Conservation (phyloP, 495 filamentous ascomycete genomes). For the Hyaloscypha variabilis region DNA sequence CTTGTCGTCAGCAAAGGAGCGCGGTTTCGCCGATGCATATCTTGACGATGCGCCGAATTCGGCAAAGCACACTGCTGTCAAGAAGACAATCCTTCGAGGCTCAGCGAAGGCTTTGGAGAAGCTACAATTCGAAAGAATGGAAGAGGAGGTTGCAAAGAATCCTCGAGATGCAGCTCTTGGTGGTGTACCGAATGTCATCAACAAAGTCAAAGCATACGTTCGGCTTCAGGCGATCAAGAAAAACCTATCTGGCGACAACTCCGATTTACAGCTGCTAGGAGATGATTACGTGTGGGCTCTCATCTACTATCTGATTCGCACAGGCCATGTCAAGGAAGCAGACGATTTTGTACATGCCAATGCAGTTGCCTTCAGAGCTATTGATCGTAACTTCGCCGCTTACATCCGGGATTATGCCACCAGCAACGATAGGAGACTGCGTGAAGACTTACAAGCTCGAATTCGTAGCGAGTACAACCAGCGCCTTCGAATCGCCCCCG, state of each 20-base stretch:
- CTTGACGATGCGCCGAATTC: slow-evolving; percentile 71
- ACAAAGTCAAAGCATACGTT: slow-evolving; percentile 91
- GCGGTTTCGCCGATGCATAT: slow-evolving; percentile 76
- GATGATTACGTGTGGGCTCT: slow-evolving; percentile 90
- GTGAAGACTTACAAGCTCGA: slow-evolving; percentile 75
- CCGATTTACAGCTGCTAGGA: slow-evolving; percentile 71
- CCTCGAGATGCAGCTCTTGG: slow-evolving; percentile 88
- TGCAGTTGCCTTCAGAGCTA: slow-evolving; percentile 74
- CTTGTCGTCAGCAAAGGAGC: slow-evolving; percentile 62
- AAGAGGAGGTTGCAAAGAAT: slow-evolving; percentile 75
- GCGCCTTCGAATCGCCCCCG: slow-evolving; percentile 77
- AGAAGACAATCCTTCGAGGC: slow-evolving; percentile 75
- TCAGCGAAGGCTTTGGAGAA: slow-evolving; percentile 77
- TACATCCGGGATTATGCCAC: slow-evolving; percentile 82
- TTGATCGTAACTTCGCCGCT: slow-evolving; percentile 88
- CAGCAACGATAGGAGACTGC: slow-evolving; percentile 71
- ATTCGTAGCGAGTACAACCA: slow-evolving; percentile 90
- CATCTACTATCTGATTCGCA: slow-evolving; percentile 88
- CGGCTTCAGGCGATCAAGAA: slow-evolving; percentile 73
- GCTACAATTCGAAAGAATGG: slow-evolving; percentile 70
- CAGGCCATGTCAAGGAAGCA: slow-evolving; percentile 82
- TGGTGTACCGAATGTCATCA: slow-evolving; percentile 81
- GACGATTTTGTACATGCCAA: slow-evolving; percentile 83
- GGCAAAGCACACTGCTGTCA: slow-evolving; percentile 57
- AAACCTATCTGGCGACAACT: slow-evolving; percentile 76